Percentiles rank a stretch among this genome's conserved stretches.
phyloP scores from a whole-genome alignment of 257 asterid genomes.

The Plectranthus barbatus region DNA sequence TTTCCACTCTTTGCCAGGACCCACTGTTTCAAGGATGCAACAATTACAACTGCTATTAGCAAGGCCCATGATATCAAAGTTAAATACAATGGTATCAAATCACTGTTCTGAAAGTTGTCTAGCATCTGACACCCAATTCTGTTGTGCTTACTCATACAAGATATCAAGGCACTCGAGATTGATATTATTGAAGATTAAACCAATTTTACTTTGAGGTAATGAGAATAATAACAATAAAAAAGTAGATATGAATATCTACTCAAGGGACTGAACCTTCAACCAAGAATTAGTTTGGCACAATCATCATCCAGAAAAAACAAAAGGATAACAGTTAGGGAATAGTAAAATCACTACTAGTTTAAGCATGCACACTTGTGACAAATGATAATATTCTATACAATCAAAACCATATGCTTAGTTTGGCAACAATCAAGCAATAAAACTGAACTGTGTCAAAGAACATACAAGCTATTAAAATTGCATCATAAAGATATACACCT shows the following conservation, averaged over 20 bases:
- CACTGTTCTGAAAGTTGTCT: not conserved
- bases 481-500: slow-evolving; percentile 34
- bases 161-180: not conserved
- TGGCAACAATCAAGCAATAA: slow-evolving; percentile 9
- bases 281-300: not conserved
- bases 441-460: not conserved
- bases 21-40: slow-evolving; percentile 32
- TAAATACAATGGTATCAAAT: not conserved
- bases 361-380: not conserved
- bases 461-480: slow-evolving; percentile 4
- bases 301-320: slow-evolving; percentile 1
- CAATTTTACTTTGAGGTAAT: not conserved
- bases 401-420: not conserved
- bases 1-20: slow-evolving; percentile 82
- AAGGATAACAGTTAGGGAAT: not conserved
- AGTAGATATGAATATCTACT: not conserved
- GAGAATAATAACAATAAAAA: not conserved
- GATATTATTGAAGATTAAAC: not conserved
- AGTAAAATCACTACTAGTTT: not conserved
- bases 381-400: not conserved
- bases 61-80: not conserved
- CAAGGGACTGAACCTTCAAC: slow-evolving; percentile 5
- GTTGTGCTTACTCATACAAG: not conserved
- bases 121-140: not conserved
- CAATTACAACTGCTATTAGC: slow-evolving; percentile 6